Base-by-base conservation (phyloP, 2,329 filamentous ascomycete species). In the Colletotrichum incanum region DNA sequence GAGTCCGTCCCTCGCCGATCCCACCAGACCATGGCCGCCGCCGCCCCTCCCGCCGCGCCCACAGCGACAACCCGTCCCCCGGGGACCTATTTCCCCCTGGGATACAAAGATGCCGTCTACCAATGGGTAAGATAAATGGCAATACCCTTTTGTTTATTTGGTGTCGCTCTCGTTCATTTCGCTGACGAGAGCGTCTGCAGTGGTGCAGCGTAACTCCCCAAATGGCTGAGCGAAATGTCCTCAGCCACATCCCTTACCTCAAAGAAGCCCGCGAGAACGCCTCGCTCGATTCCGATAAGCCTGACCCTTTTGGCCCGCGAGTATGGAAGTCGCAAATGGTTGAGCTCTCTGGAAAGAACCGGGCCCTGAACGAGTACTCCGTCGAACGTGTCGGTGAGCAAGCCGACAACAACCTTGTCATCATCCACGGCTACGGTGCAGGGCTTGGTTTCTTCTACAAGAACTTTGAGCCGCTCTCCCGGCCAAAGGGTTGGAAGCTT, bases 361-460 rank as follows among this genome's bases (percentile, higher is more conserved):
- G 96, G 61, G 93, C 92, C 3, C 82, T 99, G 74, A 98, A 99
- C 79, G 96, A 99, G 79, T 96, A 98, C 81, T 95, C 93, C 1
- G 90, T 99, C 2, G 94, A 98, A 84, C 89, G 95, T 61, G 84
- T 94, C 1, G 94, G 91, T 45, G 95, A 98, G 79, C 83, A 92
- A 5, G 89, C 91, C 0, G 92, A 97, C 58, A 92, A 98, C 78
- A 96, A 94, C 54, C 86, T 99, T 20, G 96, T 99, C 55, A 97
- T 99, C 90, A 86, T 99, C 5, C 96, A 99, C 80, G 96, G 96
- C 73, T 99, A 99, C 81, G 96, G 96, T 58, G 96, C 96, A 2
- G 96, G 96, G 0, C 88, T 99, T 0, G 96, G 96, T 28, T 98
- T 99, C 84, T 99, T 97, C 87, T 99, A 98, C 87, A 96, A 96